These are phyloP conservation scores for Barnettozyma populi DNA, from an alignment of 805 yeast species.

Conservation along the genomic window DNA sequence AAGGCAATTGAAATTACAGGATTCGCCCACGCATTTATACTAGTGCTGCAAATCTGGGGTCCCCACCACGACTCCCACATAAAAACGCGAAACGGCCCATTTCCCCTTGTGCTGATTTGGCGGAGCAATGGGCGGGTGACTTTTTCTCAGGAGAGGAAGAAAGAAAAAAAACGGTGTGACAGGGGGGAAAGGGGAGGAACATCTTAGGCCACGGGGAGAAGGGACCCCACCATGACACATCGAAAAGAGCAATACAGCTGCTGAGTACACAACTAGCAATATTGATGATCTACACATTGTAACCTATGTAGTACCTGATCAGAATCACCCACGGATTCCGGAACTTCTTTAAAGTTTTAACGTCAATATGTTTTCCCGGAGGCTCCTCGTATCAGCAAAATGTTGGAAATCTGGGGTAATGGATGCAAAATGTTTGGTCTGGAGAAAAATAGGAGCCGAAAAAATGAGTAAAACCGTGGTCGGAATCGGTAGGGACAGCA, in stretches of 20 bases:
- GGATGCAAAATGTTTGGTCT: conserved; percentile 1
- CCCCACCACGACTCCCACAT: neutral
- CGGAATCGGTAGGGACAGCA: neutral
- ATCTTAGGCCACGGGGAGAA: neutral
- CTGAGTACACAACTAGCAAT: neutral
- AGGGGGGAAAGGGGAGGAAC: neutral
- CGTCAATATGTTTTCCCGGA: neutral
- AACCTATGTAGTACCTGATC: neutral
- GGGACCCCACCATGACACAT: conserved; percentile 2
- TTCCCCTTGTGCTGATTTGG: neutral
- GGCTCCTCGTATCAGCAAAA: neutral
- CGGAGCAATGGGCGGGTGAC: conserved; percentile 3
- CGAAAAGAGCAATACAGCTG: neutral
- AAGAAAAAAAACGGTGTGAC: neutral
- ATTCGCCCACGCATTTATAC: neutral
- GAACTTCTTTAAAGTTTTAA: neutral
- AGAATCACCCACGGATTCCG: conserved; percentile 1
- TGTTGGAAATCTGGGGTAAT: conserved; percentile 14
- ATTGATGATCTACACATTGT: neutral
- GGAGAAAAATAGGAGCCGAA: conserved; percentile 1
- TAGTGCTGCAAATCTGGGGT: neutral
- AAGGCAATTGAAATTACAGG: neutral
- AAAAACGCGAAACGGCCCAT: conserved; percentile 1
- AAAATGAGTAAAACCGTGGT: neutral
- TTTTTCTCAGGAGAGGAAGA: neutral